phyloP scores from a whole-genome alignment of 805 yeast genomes.

The Pichia phayaonensis region DNA sequence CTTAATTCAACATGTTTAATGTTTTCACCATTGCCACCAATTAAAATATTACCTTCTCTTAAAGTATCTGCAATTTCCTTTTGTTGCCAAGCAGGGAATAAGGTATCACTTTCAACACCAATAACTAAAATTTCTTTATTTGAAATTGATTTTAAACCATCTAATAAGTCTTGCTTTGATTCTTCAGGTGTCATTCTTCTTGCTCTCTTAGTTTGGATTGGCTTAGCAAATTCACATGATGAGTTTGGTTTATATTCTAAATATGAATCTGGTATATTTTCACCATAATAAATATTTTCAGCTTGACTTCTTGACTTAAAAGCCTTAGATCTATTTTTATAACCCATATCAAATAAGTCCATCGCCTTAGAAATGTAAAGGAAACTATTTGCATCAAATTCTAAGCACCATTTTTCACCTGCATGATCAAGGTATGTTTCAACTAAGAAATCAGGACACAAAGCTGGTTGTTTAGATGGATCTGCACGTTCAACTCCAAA shows the following conservation, averaged over 20 bases:
- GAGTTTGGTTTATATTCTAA: conserved; percentile 24
- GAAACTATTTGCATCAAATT: conserved; percentile 85
- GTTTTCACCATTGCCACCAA: conserved; percentile 31
- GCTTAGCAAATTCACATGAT: conserved; percentile 36
- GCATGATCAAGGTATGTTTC: conserved; percentile 93
- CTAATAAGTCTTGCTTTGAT: conserved; percentile 49
- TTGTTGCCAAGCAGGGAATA: conserved; percentile 95
- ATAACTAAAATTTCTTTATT: conserved; percentile 65
- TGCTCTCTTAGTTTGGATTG: conserved; percentile 45
- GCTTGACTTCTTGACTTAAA: conserved; percentile 32
- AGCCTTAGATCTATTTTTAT: conserved; percentile 38
- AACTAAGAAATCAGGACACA: conserved; percentile 88
- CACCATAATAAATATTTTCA: conserved; percentile 24
- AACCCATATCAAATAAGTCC: conserved; percentile 85
- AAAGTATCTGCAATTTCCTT: conserved; percentile 65
- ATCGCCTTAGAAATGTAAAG: conserved; percentile 86
- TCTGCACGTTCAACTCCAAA: conserved; percentile 86
- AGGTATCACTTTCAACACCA: conserved; percentile 88
- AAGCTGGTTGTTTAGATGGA: conserved; percentile 69
- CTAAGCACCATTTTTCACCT: conserved; percentile 87
- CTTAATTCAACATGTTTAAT: conserved; percentile 68
- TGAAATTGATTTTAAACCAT: conserved; percentile 58
- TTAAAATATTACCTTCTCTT: conserved; percentile 25
- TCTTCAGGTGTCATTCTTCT: conserved; percentile 46
- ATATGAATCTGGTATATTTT: conserved; percentile 18